phyloP scores from a whole-genome alignment of 208 protist genomes.

The Phytomonas francai region DNA sequence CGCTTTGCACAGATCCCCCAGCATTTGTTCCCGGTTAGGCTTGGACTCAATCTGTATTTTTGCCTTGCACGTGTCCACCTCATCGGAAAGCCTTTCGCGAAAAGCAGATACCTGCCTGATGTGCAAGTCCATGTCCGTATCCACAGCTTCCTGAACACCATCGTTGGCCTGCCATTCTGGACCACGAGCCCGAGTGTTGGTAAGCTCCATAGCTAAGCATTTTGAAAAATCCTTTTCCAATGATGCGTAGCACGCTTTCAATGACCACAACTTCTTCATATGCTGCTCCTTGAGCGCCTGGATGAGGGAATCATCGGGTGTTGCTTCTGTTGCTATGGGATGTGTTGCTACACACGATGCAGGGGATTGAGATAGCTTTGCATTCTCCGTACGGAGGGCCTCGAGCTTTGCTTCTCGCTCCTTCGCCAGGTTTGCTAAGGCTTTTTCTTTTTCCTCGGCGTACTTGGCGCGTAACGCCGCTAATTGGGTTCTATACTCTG shows the following conservation, averaged over 20 bases:
- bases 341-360: background rate
- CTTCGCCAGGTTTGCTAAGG: slow-evolving; percentile 10
- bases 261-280: slow-evolving; percentile 14
- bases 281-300: slow-evolving; percentile 26
- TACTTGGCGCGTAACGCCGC: slow-evolving; percentile 2
- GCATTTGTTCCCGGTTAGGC: background rate
- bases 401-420: slow-evolving; percentile 16
- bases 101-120: slow-evolving; percentile 29
- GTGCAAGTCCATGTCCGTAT: slow-evolving; percentile 38
- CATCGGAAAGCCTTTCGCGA: slow-evolving; percentile 14
- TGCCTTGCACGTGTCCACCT: too few species aligned
- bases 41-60: background rate
- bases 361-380: background rate
- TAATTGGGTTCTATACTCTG: slow-evolving; percentile 2
- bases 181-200: slow-evolving; percentile 15
- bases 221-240: slow-evolving; percentile 33
- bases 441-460: slow-evolving; percentile 14
- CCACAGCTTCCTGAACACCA: slow-evolving; percentile 36
- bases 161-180: slow-evolving; percentile 22
- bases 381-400: background rate
- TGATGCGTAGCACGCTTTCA: slow-evolving; percentile 21
- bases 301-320: background rate
- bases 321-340: background rate
- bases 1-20: background rate
- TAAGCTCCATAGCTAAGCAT: slow-evolving; percentile 25